These are phyloP conservation scores for Marasmius tenuissimus DNA, from an alignment of 1,284 basidiomycete genomes.

Conservation along the genomic window DNA sequence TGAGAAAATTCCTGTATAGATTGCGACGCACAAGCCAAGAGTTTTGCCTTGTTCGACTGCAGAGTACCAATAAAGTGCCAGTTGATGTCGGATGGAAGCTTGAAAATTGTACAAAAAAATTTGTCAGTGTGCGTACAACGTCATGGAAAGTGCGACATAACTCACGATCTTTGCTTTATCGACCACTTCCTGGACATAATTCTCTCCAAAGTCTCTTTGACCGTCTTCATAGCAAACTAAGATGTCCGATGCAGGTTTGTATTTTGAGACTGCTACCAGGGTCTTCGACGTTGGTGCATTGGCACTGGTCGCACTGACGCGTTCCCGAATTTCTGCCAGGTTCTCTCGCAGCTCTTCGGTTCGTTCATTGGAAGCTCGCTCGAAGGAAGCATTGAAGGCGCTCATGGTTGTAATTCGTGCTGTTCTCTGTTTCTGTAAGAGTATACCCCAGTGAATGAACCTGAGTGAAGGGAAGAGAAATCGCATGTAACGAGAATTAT, in stretches of 20 bases:
- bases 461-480: not conserved
- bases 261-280: conserved; percentile 92
- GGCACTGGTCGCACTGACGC: not conserved
- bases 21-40: conserved; percentile 71
- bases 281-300: conserved; percentile 18
- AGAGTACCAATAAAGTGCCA: conserved; percentile 98
- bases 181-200: conserved; percentile 95
- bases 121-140: not conserved
- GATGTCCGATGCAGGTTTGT: conserved; percentile 89
- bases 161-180: conserved; percentile 82
- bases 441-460: not conserved
- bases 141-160: conserved; percentile 17
- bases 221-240: conserved; percentile 78
- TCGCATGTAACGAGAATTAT: not conserved
- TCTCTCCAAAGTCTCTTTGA: conserved; percentile 95
- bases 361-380: not conserved
- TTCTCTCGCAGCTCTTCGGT: not conserved
- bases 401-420: not conserved
- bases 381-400: not conserved
- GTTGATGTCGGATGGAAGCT: conserved; percentile 82
- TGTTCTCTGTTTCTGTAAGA: not conserved
- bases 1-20: conserved; percentile 7
- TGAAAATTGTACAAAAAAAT: conserved; percentile 9
- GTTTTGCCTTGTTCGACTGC: conserved; percentile 95
- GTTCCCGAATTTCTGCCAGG: conserved; percentile 1